Evolutionary conservation across 2,329 filamentous ascomycete genomes (phyloP).

Genomic region (Alternaria dauci): DNA sequence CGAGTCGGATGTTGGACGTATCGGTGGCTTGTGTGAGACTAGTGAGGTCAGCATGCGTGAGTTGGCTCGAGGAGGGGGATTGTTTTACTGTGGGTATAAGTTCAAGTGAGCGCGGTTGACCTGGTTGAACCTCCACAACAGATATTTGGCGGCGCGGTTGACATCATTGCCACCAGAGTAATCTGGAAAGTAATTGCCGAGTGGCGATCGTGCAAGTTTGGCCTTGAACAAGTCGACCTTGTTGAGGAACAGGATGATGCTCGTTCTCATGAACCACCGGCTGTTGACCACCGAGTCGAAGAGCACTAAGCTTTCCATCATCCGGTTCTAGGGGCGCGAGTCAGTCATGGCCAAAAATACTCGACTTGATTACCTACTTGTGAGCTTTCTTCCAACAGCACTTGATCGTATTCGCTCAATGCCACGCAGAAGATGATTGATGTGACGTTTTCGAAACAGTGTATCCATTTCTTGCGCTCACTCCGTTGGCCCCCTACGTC

Average conservation of each 20-base stretch:
- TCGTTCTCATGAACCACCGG: constrained; percentile 98
- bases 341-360: constrained; percentile 30
- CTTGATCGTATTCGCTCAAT: constrained; percentile 97
- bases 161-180: constrained; percentile 98
- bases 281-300: constrained; percentile 99
- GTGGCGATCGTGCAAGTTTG: constrained; percentile 86
- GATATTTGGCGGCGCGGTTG: constrained; percentile 96
- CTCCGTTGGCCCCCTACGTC: constrained; percentile 97
- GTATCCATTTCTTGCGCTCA: constrained; percentile 99
- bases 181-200: constrained; percentile 96
- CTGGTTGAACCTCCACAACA: constrained; percentile 98
- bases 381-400: constrained; percentile 93
- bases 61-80: neutral
- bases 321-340: constrained; percentile 76
- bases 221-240: constrained; percentile 98
- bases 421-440: constrained; percentile 99
- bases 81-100: constrained; percentile 83
- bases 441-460: constrained; percentile 99
- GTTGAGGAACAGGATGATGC: constrained; percentile 98
- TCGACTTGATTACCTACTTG: constrained; percentile 69
- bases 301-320: constrained; percentile 97
- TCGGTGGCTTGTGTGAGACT: constrained; percentile 98
- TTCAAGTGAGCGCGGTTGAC: constrained; percentile 96
- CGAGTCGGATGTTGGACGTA: constrained; percentile 95
- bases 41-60: constrained; percentile 24